phyloP scores from a whole-genome alignment of 441 rosid species.

The Aleurites moluccanus region DNA sequence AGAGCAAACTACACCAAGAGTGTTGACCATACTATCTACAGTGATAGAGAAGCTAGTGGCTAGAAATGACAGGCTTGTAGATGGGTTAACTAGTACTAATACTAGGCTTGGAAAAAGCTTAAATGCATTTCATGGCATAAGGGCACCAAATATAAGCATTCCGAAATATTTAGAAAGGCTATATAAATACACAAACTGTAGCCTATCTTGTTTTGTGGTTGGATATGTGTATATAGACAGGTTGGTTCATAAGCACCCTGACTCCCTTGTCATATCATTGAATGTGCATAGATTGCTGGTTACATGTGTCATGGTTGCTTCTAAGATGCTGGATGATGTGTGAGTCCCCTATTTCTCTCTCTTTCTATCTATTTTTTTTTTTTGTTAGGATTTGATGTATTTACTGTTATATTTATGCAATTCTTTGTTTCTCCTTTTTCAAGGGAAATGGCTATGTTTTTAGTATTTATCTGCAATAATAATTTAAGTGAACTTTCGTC shows the following conservation, averaged over 20 bases:
- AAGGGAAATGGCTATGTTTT: background rate
- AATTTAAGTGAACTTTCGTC: no score
- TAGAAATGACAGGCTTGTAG: conserved; percentile 59
- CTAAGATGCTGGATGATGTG: conserved; percentile 1
- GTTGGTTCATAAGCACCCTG: conserved; percentile 64
- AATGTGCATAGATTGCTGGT: conserved; percentile 80
- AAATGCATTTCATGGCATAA: conserved; percentile 64
- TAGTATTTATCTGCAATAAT: background rate
- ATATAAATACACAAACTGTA: conserved; percentile 75
- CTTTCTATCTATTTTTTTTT: background rate
- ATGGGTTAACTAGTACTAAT: conserved; percentile 1
- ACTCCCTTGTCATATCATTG: conserved; percentile 66
- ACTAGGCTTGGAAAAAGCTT: conserved; percentile 31
- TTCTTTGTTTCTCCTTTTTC: background rate
- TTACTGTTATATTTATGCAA: background rate
- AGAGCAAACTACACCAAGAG: conserved; percentile 56
- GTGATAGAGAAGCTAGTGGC: conserved; percentile 69
- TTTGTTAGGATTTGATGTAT: background rate
- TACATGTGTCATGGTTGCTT: conserved; percentile 58
- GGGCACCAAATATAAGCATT: conserved; percentile 74
- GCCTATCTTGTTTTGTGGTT: conserved; percentile 85
- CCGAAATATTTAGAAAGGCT: conserved; percentile 78
- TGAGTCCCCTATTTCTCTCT: conserved; percentile 37
- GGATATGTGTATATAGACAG: conserved; percentile 78
- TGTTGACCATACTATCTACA: conserved; percentile 57